phyloP scores from a whole-genome alignment of 352 stramenopile species.

The Globisporangium acanthophoron region DNA sequence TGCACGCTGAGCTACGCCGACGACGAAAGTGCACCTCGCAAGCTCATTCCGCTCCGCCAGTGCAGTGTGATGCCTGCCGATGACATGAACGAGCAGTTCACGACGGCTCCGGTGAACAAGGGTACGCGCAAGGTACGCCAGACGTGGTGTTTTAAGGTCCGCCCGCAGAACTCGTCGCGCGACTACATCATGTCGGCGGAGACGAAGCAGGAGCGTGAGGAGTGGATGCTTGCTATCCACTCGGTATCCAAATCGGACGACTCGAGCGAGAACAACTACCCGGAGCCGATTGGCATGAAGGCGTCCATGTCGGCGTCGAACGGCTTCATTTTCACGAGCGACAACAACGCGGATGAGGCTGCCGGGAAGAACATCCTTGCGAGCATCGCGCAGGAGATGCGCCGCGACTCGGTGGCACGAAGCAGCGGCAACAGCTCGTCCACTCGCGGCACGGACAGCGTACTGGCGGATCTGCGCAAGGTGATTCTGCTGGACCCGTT shows the following conservation, averaged over 20 bases:
- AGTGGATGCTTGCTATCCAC: constrained; percentile 86
- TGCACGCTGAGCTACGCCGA: constrained; percentile 80
- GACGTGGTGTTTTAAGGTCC: constrained; percentile 85
- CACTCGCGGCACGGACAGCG: constrained; percentile 30
- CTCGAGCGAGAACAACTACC: constrained; percentile 31
- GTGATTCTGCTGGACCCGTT: constrained; percentile 80
- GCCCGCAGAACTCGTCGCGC: constrained; percentile 61
- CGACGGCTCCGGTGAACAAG: constrained; percentile 80
- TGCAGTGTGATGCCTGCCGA: constrained; percentile 69
- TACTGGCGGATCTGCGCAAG: constrained; percentile 61
- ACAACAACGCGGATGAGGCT: constrained; percentile 51
- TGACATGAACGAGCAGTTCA: constrained; percentile 86
- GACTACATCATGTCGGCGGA: constrained; percentile 83
- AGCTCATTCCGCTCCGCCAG: constrained; percentile 66
- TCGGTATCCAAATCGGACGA: constrained; percentile 65
- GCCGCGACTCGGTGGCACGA: constrained; percentile 50
- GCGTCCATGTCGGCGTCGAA: constrained; percentile 1
- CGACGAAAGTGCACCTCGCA: constrained; percentile 50
- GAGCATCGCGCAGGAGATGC: constrained; percentile 27
- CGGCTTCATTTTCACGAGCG: constrained; percentile 6
- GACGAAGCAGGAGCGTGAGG: constrained; percentile 87
- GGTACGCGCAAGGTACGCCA: constrained; percentile 73
- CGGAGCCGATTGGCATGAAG: constrained; percentile 8
- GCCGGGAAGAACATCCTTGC: constrained; percentile 58
- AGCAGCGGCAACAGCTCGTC: constrained; percentile 55